Percentiles rank a stretch among this genome's conserved stretches.
Evolutionary conservation across 2,329 filamentous ascomycete species (phyloP).

Genomic region (Xylaria sp.): DNA sequence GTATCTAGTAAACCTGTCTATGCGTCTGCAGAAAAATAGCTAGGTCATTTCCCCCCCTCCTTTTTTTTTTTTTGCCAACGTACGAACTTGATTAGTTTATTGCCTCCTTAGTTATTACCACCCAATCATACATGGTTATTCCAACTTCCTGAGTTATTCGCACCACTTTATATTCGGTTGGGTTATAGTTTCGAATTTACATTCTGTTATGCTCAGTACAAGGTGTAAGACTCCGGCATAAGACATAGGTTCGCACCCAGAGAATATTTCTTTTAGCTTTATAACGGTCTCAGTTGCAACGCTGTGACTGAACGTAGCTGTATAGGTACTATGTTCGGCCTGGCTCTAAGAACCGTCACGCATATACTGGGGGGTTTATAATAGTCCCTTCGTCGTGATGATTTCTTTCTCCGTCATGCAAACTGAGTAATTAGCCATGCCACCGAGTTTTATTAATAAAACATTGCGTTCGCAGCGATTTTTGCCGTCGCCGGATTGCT

Average conservation of each 20-base stretch:
- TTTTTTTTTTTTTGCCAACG: too few species aligned
- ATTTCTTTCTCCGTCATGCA: background rate
- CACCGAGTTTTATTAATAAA: background rate
- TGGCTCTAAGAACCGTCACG: background rate
- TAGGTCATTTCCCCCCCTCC: too few species aligned
- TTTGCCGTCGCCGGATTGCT: background rate
- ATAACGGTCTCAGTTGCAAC: too few species aligned
- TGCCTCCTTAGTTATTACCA: background rate
- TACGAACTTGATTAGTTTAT: background rate
- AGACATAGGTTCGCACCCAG: background rate
- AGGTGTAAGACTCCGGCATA: background rate
- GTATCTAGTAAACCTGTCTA: background rate
- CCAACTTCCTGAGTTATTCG: background rate
- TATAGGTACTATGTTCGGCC: background rate
- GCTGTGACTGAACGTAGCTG: background rate
- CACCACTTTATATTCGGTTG: background rate
- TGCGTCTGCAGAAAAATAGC: background rate
- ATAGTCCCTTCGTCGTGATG: background rate
- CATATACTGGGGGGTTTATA: background rate
- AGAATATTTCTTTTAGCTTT: background rate
- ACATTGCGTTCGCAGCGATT: background rate
- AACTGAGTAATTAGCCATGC: too few species aligned
- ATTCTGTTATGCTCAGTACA: too few species aligned
- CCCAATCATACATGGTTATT: background rate
- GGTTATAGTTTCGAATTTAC: background rate